A percentile compares a stretch with the other conserved stretches of the same genome.
Evolutionary conservation across 1,139 yeast species (phyloP).

Genomic region (Pichia sp.): DNA sequence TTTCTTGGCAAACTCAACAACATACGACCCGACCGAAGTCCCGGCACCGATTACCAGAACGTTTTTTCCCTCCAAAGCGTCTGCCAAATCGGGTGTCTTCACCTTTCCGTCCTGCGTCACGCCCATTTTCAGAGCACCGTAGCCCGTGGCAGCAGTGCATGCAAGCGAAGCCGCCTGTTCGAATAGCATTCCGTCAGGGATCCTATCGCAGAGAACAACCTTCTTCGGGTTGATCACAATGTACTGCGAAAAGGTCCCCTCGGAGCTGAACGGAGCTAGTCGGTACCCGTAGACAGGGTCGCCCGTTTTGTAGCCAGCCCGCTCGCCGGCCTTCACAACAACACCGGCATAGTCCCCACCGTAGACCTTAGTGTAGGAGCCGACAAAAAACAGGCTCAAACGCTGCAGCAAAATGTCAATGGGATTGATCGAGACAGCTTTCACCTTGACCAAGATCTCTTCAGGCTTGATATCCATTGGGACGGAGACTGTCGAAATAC

Average conservation of each 20-base stretch:
- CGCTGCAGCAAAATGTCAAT: constrained; percentile 49
- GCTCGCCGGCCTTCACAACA: constrained; percentile 54
- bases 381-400: constrained; percentile 31
- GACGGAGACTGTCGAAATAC: constrained; percentile 1
- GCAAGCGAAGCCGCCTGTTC: constrained; percentile 61
- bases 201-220: constrained; percentile 36
- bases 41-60: constrained; percentile 71
- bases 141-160: constrained; percentile 39
- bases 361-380: constrained; percentile 46
- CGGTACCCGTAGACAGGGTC: constrained; percentile 62
- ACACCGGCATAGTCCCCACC: constrained; percentile 72
- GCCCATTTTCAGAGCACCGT: constrained; percentile 21
- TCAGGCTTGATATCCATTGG: constrained; percentile 34
- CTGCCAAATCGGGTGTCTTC: constrained; percentile 24
- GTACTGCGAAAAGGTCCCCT: constrained; percentile 53
- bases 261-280: constrained; percentile 38
- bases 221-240: constrained; percentile 40
- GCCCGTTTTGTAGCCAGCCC: constrained; percentile 42
- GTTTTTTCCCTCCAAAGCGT: constrained; percentile 20
- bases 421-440: constrained; percentile 62
- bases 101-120: constrained; percentile 16
- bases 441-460: constrained; percentile 54
- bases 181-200: constrained; percentile 46
- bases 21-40: constrained; percentile 62
- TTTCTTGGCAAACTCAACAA: constrained; percentile 53